Conservation (phyloP, 352 stramenopile species). For the Phytophthora pisi region DNA sequence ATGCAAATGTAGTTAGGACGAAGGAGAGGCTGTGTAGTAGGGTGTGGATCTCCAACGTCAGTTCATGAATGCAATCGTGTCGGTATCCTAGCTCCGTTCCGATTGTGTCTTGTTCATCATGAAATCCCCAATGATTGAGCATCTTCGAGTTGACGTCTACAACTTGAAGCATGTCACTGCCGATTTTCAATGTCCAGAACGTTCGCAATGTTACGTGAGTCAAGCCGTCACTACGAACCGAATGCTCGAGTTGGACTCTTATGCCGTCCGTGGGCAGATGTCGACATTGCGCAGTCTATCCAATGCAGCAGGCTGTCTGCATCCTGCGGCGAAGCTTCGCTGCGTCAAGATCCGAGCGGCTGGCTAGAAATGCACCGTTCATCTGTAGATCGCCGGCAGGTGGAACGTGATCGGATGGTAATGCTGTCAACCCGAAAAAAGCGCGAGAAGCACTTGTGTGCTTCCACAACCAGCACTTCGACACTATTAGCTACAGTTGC, state of each 20-base stretch:
- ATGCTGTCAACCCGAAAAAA: slow-evolving; percentile 12
- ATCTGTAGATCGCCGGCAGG: slow-evolving; percentile 5
- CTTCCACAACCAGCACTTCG: not conserved
- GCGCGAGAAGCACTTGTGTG: not conserved
- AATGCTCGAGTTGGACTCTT: slow-evolving; percentile 27
- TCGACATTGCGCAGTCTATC: slow-evolving; percentile 14
- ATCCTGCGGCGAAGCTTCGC: not conserved
- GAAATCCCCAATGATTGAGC: not conserved
- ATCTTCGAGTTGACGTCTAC: not conserved
- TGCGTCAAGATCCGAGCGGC: slow-evolving; percentile 9
- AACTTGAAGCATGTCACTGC: not conserved
- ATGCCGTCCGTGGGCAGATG: slow-evolving; percentile 20
- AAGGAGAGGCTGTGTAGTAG: slow-evolving; percentile 35
- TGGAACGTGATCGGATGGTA: slow-evolving; percentile 14
- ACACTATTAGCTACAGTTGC: not conserved
- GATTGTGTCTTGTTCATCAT: slow-evolving; percentile 8
- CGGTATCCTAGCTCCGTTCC: slow-evolving; percentile 3
- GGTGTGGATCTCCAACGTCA: slow-evolving; percentile 14
- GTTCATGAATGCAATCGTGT: slow-evolving; percentile 22
- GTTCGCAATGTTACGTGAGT: not conserved
- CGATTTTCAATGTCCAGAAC: slow-evolving; percentile 1
- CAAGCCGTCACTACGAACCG: slow-evolving; percentile 3
- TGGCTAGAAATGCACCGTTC: slow-evolving; percentile 17
- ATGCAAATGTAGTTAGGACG: slow-evolving; percentile 16
- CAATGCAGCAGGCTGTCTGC: slow-evolving; percentile 11